Evolutionary conservation across 2,329 filamentous ascomycete species (phyloP).

Genomic region (Fusarium nanum): DNA sequence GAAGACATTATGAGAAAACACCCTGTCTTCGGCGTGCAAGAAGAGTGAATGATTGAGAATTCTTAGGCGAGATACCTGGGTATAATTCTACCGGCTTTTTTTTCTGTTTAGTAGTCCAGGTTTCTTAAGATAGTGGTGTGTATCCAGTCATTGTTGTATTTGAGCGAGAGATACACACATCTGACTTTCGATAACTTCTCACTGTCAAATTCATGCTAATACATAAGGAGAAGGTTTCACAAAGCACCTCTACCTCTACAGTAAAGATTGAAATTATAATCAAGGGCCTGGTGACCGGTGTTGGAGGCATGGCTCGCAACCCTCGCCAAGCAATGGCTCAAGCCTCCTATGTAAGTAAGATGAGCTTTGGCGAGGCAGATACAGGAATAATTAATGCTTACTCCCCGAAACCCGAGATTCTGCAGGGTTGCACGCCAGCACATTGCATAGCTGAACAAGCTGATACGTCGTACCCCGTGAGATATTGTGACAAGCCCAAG

Average conservation of each 20-base stretch:
- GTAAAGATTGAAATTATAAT: background rate
- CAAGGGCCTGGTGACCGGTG: background rate
- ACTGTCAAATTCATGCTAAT: accelerated
- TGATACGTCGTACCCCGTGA: too few relatives aligned
- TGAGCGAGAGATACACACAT: background rate
- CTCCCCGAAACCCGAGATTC: background rate
- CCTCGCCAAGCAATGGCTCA: background rate
- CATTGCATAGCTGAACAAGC: background rate
- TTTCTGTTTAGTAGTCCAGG: too few relatives aligned
- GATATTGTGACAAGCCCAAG: background rate
- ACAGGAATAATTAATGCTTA: background rate
- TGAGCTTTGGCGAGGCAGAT: background rate
- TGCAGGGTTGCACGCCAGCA: too few relatives aligned
- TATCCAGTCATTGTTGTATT: too few relatives aligned
- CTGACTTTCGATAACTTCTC: too few relatives aligned
- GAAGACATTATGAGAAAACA: too few relatives aligned
- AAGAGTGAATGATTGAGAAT: too few relatives aligned
- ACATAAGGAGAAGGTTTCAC: background rate
- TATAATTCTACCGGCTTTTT: too few relatives aligned
- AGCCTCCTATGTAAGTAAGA: background rate
- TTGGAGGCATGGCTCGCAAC: too few relatives aligned
- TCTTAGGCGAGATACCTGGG: too few relatives aligned
- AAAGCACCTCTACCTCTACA: background rate
- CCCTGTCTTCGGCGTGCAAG: too few relatives aligned
- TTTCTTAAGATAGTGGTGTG: too few relatives aligned